phyloP scores from a whole-genome alignment of 2,329 filamentous ascomycete genomes.

The Aspergillus neoniger region DNA sequence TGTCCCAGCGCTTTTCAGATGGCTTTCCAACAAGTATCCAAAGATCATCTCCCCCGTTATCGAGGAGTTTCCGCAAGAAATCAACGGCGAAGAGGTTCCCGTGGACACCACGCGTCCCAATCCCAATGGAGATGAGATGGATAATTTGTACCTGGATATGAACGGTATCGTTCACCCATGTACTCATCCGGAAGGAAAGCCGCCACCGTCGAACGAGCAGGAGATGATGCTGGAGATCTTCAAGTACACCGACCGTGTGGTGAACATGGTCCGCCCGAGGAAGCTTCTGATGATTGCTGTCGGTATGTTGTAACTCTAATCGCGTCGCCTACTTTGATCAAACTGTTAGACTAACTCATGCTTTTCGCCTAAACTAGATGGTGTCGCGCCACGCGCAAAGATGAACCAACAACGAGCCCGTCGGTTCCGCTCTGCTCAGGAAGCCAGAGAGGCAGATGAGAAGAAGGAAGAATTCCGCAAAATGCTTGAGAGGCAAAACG shows the following conservation, averaged over 20 bases:
- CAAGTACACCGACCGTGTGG: conserved; percentile 96
- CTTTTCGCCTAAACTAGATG: conserved; percentile 61
- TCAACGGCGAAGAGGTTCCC: conserved; percentile 82
- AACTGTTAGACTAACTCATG: conserved; percentile 4
- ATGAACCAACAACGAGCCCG: conserved; percentile 99
- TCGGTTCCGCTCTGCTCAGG: conserved; percentile 90
- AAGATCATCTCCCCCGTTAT: conserved; percentile 93
- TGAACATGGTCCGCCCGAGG: conserved; percentile 96
- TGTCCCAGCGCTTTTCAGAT: conserved; percentile 93
- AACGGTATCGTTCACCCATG: conserved; percentile 99
- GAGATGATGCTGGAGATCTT: conserved; percentile 99
- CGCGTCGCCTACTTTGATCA: background rate
- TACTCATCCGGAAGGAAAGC: conserved; percentile 92
- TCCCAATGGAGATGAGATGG: conserved; percentile 95
- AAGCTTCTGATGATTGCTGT: conserved; percentile 98
- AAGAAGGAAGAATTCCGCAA: conserved; percentile 88
- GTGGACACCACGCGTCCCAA: conserved; percentile 83
- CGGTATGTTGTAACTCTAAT: conserved; percentile 52
- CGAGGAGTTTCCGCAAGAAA: conserved; percentile 77
- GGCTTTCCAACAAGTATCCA: conserved; percentile 94
- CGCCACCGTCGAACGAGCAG: conserved; percentile 88
- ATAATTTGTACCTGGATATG: conserved; percentile 98
- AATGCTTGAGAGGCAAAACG: conserved; percentile 76
- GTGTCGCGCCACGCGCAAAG: conserved; percentile 94
- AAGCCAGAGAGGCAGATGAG: conserved; percentile 89